Conservation (phyloP, 1,139 yeast species). For the Candida sojae region DNA sequence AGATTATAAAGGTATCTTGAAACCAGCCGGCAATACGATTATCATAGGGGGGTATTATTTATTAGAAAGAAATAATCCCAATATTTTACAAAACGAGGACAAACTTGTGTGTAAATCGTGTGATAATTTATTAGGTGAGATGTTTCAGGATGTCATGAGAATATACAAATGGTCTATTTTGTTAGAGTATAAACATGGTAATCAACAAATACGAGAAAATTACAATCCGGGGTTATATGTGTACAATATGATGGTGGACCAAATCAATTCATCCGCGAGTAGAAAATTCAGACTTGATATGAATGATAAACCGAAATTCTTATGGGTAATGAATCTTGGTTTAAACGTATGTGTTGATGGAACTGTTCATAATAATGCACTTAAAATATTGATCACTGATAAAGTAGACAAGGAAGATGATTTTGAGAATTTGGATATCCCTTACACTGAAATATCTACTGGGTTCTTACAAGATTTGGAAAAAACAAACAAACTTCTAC, state of each 20-base stretch:
- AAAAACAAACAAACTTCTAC: constrained; percentile 20
- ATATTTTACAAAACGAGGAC: constrained; percentile 7
- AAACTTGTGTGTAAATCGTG: constrained; percentile 33
- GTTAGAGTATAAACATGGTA: constrained; percentile 22
- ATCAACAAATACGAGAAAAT: constrained; percentile 15
- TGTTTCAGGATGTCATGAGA: constrained; percentile 25
- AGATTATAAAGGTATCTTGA: constrained; percentile 38
- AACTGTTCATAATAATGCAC: constrained; percentile 23
- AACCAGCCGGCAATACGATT: constrained; percentile 45
- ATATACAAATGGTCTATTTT: constrained; percentile 63
- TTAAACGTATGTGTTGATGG: constrained; percentile 25
- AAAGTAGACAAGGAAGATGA: constrained; percentile 26
- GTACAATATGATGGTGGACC: constrained; percentile 43
- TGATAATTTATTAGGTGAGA: constrained; percentile 32
- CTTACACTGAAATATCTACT: constrained; percentile 22
- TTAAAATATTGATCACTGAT: constrained; percentile 39
- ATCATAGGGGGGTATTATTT: constrained; percentile 64
- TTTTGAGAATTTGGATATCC: constrained; percentile 36
- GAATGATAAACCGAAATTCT: constrained; percentile 60
- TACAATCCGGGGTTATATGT: constrained; percentile 34
- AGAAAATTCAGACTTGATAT: constrained; percentile 60
- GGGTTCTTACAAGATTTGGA: constrained; percentile 26
- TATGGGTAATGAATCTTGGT: constrained; percentile 65
- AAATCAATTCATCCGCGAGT: constrained; percentile 47
- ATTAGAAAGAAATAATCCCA: constrained; percentile 33